Evolutionary conservation across 2,329 filamentous ascomycete genomes (phyloP).

Genomic region (Dactylellina cionopaga): DNA sequence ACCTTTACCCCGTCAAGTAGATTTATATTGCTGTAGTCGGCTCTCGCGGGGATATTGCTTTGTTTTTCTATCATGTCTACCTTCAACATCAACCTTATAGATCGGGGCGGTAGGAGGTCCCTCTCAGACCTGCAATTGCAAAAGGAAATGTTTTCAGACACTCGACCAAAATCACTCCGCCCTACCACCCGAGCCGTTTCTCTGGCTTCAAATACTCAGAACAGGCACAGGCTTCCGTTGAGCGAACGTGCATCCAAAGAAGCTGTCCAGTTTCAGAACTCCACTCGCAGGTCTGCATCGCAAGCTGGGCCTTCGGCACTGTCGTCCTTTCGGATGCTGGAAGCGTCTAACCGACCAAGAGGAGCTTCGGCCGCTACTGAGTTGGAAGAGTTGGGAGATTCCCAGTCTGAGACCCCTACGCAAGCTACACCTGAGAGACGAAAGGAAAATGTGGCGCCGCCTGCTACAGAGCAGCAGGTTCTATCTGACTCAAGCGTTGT

Average conservation of each 20-base stretch:
- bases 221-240: neutral
- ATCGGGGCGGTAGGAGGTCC: constrained; percentile 9
- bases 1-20: too few species aligned
- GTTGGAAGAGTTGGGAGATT: neutral
- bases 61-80: constrained; percentile 2
- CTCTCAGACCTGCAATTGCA: constrained; percentile 20
- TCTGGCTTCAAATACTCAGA: neutral
- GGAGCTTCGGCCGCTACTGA: neutral
- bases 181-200: constrained; percentile 9
- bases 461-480: neutral
- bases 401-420: neutral
- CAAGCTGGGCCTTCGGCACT: neutral
- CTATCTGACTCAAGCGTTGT: neutral
- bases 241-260: neutral
- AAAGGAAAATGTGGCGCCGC: constrained; percentile 37
- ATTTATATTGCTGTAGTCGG: too few species aligned
- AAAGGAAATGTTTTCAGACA: neutral
- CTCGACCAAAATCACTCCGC: neutral
- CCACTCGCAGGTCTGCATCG: neutral
- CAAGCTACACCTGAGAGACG: neutral
- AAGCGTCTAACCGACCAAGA: neutral
- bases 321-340: neutral
- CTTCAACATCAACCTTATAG: neutral
- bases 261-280: neutral
- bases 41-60: too few species aligned